Evolutionary conservation across 2,329 filamentous ascomycete species (phyloP).

Genomic region (Trichothecium roseum): DNA sequence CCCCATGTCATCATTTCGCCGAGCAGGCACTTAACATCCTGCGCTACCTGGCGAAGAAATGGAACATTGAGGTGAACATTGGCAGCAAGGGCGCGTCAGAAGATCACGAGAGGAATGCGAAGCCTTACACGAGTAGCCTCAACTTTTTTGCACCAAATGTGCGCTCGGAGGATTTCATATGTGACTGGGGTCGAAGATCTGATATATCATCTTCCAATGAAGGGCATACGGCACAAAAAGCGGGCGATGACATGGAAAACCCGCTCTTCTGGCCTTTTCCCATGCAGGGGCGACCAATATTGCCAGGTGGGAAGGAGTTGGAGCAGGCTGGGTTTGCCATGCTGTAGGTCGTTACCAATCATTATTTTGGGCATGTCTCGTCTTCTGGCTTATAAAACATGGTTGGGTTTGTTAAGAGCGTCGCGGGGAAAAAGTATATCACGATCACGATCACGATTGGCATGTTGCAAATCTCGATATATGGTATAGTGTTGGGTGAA

Average conservation of each 20-base stretch:
- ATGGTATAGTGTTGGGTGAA: too few species aligned
- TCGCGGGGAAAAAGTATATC: too few species aligned
- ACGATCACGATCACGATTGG: too few species aligned
- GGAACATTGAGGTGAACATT: conserved; percentile 44
- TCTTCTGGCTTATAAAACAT: too few species aligned
- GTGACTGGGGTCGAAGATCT: conserved; percentile 28
- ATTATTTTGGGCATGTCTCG: too few species aligned
- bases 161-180: conserved; percentile 34
- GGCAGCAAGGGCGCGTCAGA: conserved; percentile 16
- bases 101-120: conserved; percentile 30
- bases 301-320: conserved; percentile 35
- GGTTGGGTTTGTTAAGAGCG: too few species aligned
- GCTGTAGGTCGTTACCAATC: too few species aligned
- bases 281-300: conserved; percentile 46
- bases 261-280: conserved; percentile 52
- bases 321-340: conserved; percentile 41
- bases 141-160: conserved; percentile 48
- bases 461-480: too few species aligned
- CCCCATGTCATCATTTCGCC: conserved; percentile 48
- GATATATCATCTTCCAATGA: conserved; percentile 4
- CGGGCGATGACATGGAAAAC: conserved; percentile 33
- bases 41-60: conserved; percentile 45
- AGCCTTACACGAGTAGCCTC: conserved; percentile 38
- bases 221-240: conserved; percentile 9
- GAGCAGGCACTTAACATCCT: conserved; percentile 51